Percentiles rank a stretch among this genome's conserved stretches.
These are phyloP conservation scores for Wickerhamiella siamensis DNA, from an alignment of 805 yeast species.

Conservation along the genomic window DNA sequence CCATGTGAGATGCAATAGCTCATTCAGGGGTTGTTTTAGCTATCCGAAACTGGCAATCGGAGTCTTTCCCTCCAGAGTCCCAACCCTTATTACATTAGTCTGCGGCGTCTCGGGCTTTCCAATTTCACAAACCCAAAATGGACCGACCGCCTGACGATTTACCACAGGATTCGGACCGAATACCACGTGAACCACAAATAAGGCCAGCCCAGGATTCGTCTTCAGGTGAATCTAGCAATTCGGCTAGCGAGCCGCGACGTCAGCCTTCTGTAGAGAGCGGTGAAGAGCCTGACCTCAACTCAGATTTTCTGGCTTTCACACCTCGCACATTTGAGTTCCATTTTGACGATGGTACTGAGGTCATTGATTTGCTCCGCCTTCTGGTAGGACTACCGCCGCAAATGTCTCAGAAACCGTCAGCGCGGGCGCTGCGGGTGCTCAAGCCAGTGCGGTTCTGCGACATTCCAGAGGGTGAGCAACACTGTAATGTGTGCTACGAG, in stretches of 20 bases:
- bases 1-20: no score
- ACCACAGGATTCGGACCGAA: not conserved
- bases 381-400: not conserved
- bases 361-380: not conserved
- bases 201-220: not conserved
- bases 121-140: not conserved
- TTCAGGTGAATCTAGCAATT: not conserved
- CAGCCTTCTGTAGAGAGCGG: not conserved
- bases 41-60: no score
- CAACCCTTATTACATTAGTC: not conserved
- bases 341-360: not conserved
- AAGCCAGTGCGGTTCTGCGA: slow-evolving; percentile 2
- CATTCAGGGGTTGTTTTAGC: no score
- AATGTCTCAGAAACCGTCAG: not conserved
- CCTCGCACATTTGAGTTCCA: not conserved
- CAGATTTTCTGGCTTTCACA: not conserved
- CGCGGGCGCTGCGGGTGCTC: not conserved
- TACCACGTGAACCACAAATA: not conserved
- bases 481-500: slow-evolving; percentile 17
- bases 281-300: not conserved
- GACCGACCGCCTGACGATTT: not conserved
- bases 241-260: not conserved
- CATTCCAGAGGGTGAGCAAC: slow-evolving; percentile 9
- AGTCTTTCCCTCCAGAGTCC: no score
- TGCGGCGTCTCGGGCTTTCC: not conserved